Conservation (phyloP, 371 early-diverging fungal species). For the Fennellomyces sp. region DNA sequence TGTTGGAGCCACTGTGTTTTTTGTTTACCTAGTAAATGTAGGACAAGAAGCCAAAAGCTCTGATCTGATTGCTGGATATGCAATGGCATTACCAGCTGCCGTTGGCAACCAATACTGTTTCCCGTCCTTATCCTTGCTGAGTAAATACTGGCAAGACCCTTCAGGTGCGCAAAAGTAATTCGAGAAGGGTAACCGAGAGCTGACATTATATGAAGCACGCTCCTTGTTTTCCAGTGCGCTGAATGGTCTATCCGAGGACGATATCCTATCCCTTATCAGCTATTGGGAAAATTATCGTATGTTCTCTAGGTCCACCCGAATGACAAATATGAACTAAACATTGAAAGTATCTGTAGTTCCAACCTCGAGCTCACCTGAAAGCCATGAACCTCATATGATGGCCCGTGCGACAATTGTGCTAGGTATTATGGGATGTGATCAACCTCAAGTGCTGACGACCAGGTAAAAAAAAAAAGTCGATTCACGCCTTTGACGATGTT, state of each 20-base stretch:
- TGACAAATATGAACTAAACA: not conserved
- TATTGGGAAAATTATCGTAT: constrained; percentile 70
- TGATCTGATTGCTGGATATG: constrained; percentile 53
- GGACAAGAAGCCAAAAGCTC: constrained; percentile 53
- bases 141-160: constrained; percentile 88
- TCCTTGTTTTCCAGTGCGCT: constrained; percentile 49
- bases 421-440: constrained; percentile 71
- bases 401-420: constrained; percentile 75
- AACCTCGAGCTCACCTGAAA: constrained; percentile 46
- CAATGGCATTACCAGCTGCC: constrained; percentile 53
- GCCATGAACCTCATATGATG: constrained; percentile 62
- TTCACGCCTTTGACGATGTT: not conserved
- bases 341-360: constrained; percentile 49
- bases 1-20: too few relatives aligned
- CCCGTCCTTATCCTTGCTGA: constrained; percentile 76
- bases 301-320: constrained; percentile 4
- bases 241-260: constrained; percentile 43
- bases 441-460: constrained; percentile 51
- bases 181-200: not conserved
- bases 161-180: constrained; percentile 6
- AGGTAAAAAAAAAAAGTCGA: constrained; percentile 26
- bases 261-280: constrained; percentile 51
- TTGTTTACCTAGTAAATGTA: constrained; percentile 6
- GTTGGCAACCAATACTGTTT: constrained; percentile 56
- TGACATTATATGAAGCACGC: constrained; percentile 25